Evolutionary conservation across 495 filamentous ascomycete species (phyloP).

Genomic region (Penicillium turbatum): DNA sequence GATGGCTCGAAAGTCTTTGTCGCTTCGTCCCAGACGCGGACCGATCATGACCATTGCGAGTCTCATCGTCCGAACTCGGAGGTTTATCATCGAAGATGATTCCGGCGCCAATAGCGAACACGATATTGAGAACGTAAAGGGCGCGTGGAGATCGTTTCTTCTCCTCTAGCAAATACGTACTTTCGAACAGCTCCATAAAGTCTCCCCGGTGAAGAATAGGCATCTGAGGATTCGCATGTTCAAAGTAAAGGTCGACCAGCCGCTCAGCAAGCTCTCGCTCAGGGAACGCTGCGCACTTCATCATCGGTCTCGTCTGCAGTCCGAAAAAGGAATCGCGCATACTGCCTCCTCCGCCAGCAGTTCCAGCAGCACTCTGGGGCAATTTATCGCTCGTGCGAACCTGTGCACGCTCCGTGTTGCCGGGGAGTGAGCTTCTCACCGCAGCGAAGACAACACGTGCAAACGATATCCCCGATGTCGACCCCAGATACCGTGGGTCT

Average conservation of each 20-base stretch:
- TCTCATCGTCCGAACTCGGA: constrained; percentile 38
- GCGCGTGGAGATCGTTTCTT: constrained; percentile 73
- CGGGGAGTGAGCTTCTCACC: constrained; percentile 74
- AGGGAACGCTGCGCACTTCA: constrained; percentile 81
- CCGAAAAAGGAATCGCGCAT: constrained; percentile 97
- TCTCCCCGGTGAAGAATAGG: constrained; percentile 84
- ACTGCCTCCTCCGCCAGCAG: constrained; percentile 55
- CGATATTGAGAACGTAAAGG: constrained; percentile 90
- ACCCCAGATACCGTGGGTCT: constrained; percentile 76
- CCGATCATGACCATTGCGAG: constrained; percentile 26
- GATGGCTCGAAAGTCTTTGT: constrained; percentile 52
- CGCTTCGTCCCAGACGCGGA: constrained; percentile 46
- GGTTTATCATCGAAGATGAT: constrained; percentile 74
- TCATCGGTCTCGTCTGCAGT: constrained; percentile 81
- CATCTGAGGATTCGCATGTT: constrained; percentile 93
- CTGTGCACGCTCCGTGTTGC: constrained; percentile 54
- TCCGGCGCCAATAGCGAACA: constrained; percentile 93
- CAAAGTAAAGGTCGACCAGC: constrained; percentile 82
- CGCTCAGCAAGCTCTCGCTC: constrained; percentile 64
- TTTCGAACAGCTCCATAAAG: constrained; percentile 79
- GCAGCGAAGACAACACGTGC: constrained; percentile 92
- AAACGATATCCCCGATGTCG: constrained; percentile 89
- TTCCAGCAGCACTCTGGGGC: constrained; percentile 36
- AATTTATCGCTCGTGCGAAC: constrained; percentile 45
- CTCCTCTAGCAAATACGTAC: constrained; percentile 65